Percentiles rank a stretch among this genome's conserved stretches.
Evolutionary conservation across 2,329 filamentous ascomycete species (phyloP).

Genomic region (Colletotrichum godetiae): DNA sequence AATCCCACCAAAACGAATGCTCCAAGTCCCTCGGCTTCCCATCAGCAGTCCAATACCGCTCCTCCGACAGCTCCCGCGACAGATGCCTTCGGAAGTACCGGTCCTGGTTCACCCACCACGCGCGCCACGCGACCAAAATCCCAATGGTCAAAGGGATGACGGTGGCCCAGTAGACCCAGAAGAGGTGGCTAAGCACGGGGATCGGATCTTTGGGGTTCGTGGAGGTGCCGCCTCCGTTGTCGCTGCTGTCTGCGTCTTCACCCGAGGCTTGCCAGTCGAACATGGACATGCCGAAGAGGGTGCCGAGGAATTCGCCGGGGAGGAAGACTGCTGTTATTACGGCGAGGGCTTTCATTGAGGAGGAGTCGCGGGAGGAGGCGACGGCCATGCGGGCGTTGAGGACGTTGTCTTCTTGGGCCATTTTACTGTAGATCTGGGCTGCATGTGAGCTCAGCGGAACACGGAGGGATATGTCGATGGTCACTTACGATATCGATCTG

Average conservation of each 20-base stretch:
- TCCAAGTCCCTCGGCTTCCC: slow-evolving; percentile 54
- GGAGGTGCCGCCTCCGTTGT: slow-evolving; percentile 10
- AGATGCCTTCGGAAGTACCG: slow-evolving; percentile 58
- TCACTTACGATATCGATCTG: slow-evolving; percentile 57
- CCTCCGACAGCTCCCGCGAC: slow-evolving; percentile 58
- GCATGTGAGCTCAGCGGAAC: slow-evolving; percentile 1
- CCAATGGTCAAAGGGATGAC: slow-evolving; percentile 55
- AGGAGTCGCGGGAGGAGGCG: slow-evolving; percentile 54
- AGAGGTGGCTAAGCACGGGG: slow-evolving; percentile 51
- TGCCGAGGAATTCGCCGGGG: slow-evolving; percentile 58
- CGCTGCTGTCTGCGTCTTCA: slow-evolving; percentile 43
- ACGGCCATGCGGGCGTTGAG: slow-evolving; percentile 55
- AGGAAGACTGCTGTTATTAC: slow-evolving; percentile 61
- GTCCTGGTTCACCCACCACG: slow-evolving; percentile 60
- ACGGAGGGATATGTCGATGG: no score
- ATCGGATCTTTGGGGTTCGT: slow-evolving; percentile 40
- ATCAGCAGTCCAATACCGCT: slow-evolving; percentile 59
- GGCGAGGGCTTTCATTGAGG: slow-evolving; percentile 60
- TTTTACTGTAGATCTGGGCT: slow-evolving; percentile 57
- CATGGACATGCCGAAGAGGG: slow-evolving; percentile 59
- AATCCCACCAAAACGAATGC: slow-evolving; percentile 55
- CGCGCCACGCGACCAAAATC: slow-evolving; percentile 56
- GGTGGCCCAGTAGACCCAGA: slow-evolving; percentile 60
- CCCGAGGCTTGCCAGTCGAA: slow-evolving; percentile 56
- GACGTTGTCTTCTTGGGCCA: slow-evolving; percentile 61